phyloP scores from a whole-genome alignment of 176 grass and related monocot genomes.

The Hsuehochloa calcarea region DNA sequence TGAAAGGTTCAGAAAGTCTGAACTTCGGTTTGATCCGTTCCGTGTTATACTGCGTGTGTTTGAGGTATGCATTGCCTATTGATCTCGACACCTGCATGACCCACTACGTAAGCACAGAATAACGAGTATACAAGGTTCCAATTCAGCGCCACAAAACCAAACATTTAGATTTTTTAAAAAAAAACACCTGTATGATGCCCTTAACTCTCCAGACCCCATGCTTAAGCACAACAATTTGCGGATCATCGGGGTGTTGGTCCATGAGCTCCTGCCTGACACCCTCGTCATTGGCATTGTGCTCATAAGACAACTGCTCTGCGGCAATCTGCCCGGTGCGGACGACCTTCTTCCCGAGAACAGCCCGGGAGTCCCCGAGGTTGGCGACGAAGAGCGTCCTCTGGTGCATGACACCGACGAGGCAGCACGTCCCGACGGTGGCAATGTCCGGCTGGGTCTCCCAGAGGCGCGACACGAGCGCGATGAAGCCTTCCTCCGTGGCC shows the following conservation, averaged over 20 bases:
- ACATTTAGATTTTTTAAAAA: not conserved
- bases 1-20: constrained; percentile 69
- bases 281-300: constrained; percentile 88
- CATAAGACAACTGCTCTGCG: constrained; percentile 69
- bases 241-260: constrained; percentile 72
- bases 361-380: constrained; percentile 78
- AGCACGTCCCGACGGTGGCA: constrained; percentile 78
- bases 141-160: not conserved
- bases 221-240: constrained; percentile 76
- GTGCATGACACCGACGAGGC: constrained; percentile 68
- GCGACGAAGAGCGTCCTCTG: constrained; percentile 63
- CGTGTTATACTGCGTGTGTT: constrained; percentile 61
- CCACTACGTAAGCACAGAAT: not conserved
- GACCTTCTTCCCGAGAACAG: constrained; percentile 73
- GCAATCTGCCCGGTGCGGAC: constrained; percentile 51
- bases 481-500: constrained; percentile 72
- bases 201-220: constrained; percentile 95
- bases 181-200: constrained; percentile 87
- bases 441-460: constrained; percentile 70
- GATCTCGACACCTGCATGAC: constrained; percentile 82
- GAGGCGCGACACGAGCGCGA: constrained; percentile 45
- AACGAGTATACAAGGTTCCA: constrained; percentile 2
- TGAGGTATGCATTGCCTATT: constrained; percentile 84
- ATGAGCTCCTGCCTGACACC: constrained; percentile 72
- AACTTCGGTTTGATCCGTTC: constrained; percentile 86